Base-by-base conservation (phyloP, 176 grass and related monocot species). In the Carex scoparia region DNA sequence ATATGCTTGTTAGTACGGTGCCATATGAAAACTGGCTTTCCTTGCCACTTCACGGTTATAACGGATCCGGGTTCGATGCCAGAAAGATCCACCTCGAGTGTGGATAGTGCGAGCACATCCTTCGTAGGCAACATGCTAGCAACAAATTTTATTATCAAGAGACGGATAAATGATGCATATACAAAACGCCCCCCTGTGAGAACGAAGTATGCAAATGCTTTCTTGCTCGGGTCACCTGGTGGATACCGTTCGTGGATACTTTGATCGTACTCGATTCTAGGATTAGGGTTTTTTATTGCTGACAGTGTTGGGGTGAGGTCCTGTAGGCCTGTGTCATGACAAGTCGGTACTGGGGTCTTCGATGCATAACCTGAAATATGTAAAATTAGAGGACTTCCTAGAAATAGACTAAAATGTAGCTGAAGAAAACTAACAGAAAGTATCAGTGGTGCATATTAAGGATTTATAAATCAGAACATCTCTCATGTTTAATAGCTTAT, bases 141-240 rank as follows among this genome's bases (percentile, higher is more conserved):
- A 53, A 94, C 85, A 0, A 97, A 97, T 85, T 97, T 97, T 70
- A 97, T 86, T 74, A 97, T 44, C 23, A 97, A 87, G 81, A 97
- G 84, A 53, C 94, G 94, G 59, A 94, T 55, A 53, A 97, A 85
- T 53, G 94, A 94, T 19, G 94, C 94, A 53, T 97, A 97, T 60
- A 91, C 78, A 84, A 94, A 97, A 65, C 91, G 85, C 49, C 94
- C 94, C 37, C 94, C 94, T 56, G 89, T 97, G 63, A 97, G 86
- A 62, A 97, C 94, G 48, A 97, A 91, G 88, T 94, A 97, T 63
- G 91, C 94, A 84, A 97, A 97, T n/a, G 94, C 94, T 11, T 92
- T 86, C 73, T 97, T 97, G 89, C 91, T 97, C 10, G 94, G 94
- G 63, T 97, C 91, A 6, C 94, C 94, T 61, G 94, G 94, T 0